These are phyloP conservation scores for Plasmodium chabaudi DNA, from an alignment of 169 alveolate species.

Conservation along the genomic window DNA sequence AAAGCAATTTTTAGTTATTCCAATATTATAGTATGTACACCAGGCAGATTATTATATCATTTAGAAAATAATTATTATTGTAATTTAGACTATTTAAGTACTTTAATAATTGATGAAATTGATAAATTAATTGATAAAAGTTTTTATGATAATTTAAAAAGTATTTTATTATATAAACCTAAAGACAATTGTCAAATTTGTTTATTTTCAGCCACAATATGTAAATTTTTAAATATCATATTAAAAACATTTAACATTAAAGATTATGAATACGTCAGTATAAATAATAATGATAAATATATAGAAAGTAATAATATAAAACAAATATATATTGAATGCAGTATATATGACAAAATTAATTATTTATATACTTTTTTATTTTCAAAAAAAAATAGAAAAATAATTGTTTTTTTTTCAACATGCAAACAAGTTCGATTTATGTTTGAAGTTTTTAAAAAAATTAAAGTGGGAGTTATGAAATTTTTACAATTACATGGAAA, in stretches of 20 bases:
- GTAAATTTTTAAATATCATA: slow-evolving; percentile 60
- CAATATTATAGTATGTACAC: slow-evolving; percentile 96
- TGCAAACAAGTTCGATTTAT: slow-evolving; percentile 96
- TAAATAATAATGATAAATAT: slow-evolving; percentile 61
- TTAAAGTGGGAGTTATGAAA: slow-evolving; percentile 89
- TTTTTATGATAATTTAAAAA: slow-evolving; percentile 72
- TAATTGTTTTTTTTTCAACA: slow-evolving; percentile 93
- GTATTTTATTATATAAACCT: slow-evolving; percentile 55
- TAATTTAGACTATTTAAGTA: slow-evolving; percentile 66
- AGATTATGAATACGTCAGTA: slow-evolving; percentile 73
- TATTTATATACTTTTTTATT: slow-evolving; percentile 92
- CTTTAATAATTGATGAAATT: slow-evolving; percentile 65
- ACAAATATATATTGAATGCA: slow-evolving; percentile 64
- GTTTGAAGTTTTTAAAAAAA: slow-evolving; percentile 91
- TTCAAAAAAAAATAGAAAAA: slow-evolving; percentile 90
- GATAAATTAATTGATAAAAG: slow-evolving; percentile 74
- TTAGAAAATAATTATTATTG: slow-evolving; percentile 78
- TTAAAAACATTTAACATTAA: slow-evolving; percentile 53
- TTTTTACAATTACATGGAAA: slow-evolving; percentile 94
- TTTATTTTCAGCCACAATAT: slow-evolving; percentile 64
- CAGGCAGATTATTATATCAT: slow-evolving; percentile 95
- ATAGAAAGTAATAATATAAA: slow-evolving; percentile 69
- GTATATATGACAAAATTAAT: slow-evolving; percentile 90
- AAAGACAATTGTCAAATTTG: slow-evolving; percentile 71
- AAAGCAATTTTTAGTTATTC: slow-evolving; percentile 90